Base-by-base conservation (phyloP, 139 green algal species). In the Coelastrella sp. region DNA sequence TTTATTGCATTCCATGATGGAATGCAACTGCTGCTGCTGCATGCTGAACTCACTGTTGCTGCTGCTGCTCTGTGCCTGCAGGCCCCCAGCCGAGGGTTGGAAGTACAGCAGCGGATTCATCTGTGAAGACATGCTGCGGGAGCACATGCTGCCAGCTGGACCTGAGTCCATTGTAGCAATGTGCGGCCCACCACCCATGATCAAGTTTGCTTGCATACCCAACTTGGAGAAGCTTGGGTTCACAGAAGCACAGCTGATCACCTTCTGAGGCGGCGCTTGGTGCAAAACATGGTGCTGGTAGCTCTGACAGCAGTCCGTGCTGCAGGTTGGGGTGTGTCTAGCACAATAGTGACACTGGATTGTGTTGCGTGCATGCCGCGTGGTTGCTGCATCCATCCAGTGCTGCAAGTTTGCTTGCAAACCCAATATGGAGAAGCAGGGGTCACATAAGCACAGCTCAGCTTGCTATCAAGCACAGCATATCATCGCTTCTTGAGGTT, bases 161-260 rank as follows among this genome's bases (percentile, higher is more conserved):
- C 54, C 89, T 0, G 92, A 96, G 83, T 93, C 92, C 20, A 90
- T 99, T 58, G 94, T 94, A 7, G 87, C 97, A 71, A 94, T 99
- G 93, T 99, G 98, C 93, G 98, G 98, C 4, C 98, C 97, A 3
- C 97, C 95, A 61, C 93, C 93, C 73, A 99, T 99, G 97, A 95
- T 99, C 83, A 96, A 99, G 85, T 96, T 96, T 83, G 96, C 96
- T 3, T 98, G 97, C 92, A 89, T 96, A 23, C 97, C 97, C 0
- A 97, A 97, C 84, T 92, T 99, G 19, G 90, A 96, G 91, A 95
- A 93, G 85, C 11, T 92, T 23, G 92, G 92, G 3, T 93, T 92
- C 76, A 89, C 79, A 16, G 86, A 89, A 57, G 75, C 86, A 61
- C 71, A 89, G 68, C 68, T 93, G 58, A 89, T 94, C 66, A 61